phyloP scores from a whole-genome alignment of 2,329 filamentous ascomycete species.

The Xylaria sp. region DNA sequence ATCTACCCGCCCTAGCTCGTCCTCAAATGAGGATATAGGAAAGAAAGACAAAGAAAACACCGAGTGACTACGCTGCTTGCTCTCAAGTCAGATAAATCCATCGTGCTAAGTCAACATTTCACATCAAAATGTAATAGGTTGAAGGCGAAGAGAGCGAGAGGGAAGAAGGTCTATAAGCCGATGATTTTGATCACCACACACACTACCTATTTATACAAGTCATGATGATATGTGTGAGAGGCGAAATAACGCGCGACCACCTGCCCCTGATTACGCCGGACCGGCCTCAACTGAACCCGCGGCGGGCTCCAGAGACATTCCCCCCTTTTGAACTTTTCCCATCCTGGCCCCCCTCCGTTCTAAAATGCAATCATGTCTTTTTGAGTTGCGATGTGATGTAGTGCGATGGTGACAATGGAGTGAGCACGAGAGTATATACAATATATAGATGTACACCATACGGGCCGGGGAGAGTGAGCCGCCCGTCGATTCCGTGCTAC shows the following conservation, averaged over 20 bases:
- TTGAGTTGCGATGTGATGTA: slow-evolving; percentile 20
- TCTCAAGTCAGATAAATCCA: not conserved
- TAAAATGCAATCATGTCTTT: slow-evolving; percentile 22
- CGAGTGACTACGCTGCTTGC: not conserved
- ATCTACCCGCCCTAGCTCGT: no score
- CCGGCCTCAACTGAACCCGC: slow-evolving; percentile 8
- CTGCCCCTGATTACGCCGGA: slow-evolving; percentile 7
- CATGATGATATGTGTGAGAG: slow-evolving; percentile 4
- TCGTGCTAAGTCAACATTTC: not conserved
- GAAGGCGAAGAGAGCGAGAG: not conserved
- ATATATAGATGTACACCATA: slow-evolving; percentile 1
- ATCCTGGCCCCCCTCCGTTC: slow-evolving; percentile 8
- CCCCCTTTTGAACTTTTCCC: slow-evolving; percentile 2
- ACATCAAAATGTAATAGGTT: not conserved
- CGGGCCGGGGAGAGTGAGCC: no score
- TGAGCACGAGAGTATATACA: slow-evolving; percentile 32
- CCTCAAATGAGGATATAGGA: no score
- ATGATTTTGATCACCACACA: not conserved
- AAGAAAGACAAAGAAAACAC: not conserved
- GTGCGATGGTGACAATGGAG: slow-evolving; percentile 4
- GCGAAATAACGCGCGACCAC: not conserved
- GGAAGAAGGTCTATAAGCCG: slow-evolving; percentile 27
- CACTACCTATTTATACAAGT: slow-evolving; percentile 1
- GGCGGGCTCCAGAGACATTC: not conserved
- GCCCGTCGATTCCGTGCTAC: slow-evolving; percentile 10